These are phyloP conservation scores for Glarea lozoyensis DNA, from an alignment of 495 filamentous ascomycete species.

Conservation along the genomic window DNA sequence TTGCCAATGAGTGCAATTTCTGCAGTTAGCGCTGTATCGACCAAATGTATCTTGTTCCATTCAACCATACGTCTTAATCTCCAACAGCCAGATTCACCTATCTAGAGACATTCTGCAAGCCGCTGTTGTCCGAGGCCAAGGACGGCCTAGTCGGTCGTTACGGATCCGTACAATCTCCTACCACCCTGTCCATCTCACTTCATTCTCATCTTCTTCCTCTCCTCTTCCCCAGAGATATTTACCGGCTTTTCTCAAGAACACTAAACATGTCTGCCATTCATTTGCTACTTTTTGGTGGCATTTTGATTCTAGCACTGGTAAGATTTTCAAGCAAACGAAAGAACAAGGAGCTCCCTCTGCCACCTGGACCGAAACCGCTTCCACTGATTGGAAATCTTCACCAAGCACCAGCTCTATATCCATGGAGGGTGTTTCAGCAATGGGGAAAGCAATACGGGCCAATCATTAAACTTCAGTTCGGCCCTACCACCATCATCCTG, in stretches of 20 bases:
- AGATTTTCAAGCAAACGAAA: background rate
- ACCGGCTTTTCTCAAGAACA: background rate
- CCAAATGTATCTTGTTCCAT: too few species aligned
- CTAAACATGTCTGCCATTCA: background rate
- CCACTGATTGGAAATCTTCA: background rate
- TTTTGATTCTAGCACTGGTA: background rate
- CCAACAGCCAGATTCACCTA: too few species aligned
- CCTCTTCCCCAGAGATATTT: background rate
- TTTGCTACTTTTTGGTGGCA: background rate
- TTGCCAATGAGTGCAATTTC: too few species aligned
- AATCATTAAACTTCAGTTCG: slow-evolving; percentile 1
- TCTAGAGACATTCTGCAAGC: too few species aligned
- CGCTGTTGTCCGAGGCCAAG: too few species aligned
- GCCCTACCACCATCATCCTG: background rate
- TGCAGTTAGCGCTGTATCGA: too few species aligned
- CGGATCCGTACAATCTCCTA: too few species aligned
- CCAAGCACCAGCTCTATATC: background rate
- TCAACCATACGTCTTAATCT: too few species aligned
- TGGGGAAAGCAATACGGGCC: slow-evolving; percentile 1
- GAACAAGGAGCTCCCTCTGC: background rate
- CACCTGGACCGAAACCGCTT: background rate
- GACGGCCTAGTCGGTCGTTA: too few species aligned
- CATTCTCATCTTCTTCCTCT: too few species aligned
- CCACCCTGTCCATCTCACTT: too few species aligned
- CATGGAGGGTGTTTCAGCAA: slow-evolving; percentile 3